A percentile compares a stretch with the other conserved stretches of the same genome.
phyloP scores from a whole-genome alignment of 2,329 filamentous ascomycete genomes.

The Sporothrix luriei region DNA sequence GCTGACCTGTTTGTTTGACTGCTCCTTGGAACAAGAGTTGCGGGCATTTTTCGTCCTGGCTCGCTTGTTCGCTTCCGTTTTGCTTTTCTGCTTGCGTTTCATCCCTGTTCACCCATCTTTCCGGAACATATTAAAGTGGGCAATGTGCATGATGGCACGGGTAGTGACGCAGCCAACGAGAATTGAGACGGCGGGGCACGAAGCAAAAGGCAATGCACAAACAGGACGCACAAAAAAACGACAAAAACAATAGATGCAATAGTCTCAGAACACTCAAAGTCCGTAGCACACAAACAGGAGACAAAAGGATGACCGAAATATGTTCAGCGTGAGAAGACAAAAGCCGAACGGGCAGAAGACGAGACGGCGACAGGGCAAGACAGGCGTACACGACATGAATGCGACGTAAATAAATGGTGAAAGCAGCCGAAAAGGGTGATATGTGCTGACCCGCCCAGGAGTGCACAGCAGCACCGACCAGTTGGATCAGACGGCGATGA shows the following conservation, averaged over 20 bases:
- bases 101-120: constrained; percentile 27
- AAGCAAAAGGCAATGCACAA: neutral
- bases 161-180: constrained; percentile 23
- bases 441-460: neutral
- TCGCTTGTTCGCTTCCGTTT: neutral
- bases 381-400: neutral
- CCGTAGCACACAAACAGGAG: neutral
- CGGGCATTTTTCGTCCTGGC: neutral
- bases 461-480: constrained; percentile 16
- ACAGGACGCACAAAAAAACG: neutral
- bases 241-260: neutral
- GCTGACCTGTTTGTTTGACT: neutral
- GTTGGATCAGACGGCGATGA: constrained; percentile 24
- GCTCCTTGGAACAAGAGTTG: constrained; percentile 1
- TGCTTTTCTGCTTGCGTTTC: constrained; percentile 22
- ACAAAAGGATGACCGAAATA: neutral
- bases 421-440: neutral
- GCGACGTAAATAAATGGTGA: neutral
- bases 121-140: constrained; percentile 27
- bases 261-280: neutral
- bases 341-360: neutral
- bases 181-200: constrained; percentile 27
- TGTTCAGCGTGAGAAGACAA: neutral
- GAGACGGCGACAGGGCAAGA: constrained; percentile 12
- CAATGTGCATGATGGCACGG: constrained; percentile 20